Evolutionary conservation across 2,329 filamentous ascomycete genomes (phyloP), one percentile per base, ranked within the genome.

Genomic region (Bipolaris sorokiniana): DNA sequence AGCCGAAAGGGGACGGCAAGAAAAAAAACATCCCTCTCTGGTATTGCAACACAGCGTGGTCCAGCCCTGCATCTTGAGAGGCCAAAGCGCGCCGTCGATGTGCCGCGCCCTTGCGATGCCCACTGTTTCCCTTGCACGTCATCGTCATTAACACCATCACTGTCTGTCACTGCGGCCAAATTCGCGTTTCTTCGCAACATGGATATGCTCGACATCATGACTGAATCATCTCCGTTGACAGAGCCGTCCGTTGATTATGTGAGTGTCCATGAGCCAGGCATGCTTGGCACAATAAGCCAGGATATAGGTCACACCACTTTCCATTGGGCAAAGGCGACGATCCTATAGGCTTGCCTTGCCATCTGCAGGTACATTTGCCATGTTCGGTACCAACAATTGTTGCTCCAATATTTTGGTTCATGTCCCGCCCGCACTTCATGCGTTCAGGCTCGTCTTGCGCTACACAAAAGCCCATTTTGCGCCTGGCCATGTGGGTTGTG

Each of bases 31-130:
- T 31, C 23, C n/a, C 16, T 18, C 15, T 18, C 42, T 33, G 26
- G 7, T 31, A 51, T 36, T 31, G 40, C 31, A 52, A 20, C 45
- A 36, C 38, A 13, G 46, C 33, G 26, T 41, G 34, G 52, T 28
- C 53, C 53, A 45, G 41, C 44, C 23, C 23, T 34, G 44, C 26
- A 18, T 5, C 34, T 3, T 16, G 7, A 16, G 45, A 15, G 45
- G n/a, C 44, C 55, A 31, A 22, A 28, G 37, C 48, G 37, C 48
- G n/a, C 36, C 34, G 6, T 50, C 49, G 46, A 59, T 59, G 20
- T 22, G 34, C 57, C 40, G 49, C 46, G 36, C 46, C 54, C 40
- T 36, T 47, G 54, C 57, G 49, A 57, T 57, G 51, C 20, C 36
- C 50, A 34, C 23, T 31, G 10, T 26, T 7, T 6, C 10, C 48